These are phyloP conservation scores for Neurospora sp. DNA, from an alignment of 495 filamentous ascomycete genomes.

Conservation along the genomic window DNA sequence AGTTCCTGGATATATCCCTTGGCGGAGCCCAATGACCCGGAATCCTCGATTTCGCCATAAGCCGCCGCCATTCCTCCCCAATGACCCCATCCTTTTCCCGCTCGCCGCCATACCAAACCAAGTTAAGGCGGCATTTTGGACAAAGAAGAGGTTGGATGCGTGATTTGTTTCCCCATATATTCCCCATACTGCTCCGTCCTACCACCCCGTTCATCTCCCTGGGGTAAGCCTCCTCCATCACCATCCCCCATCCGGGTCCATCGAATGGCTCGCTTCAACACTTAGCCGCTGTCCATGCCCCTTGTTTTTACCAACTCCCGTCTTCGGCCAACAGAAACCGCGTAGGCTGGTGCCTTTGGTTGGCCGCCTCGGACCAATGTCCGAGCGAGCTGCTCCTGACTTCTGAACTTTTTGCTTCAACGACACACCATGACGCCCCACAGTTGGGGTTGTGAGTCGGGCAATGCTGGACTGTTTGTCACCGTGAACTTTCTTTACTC, in stretches of 20 bases:
- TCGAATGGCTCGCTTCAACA: conserved; percentile 1
- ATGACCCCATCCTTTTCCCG: conserved; percentile 1
- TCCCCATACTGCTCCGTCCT: conserved; percentile 28
- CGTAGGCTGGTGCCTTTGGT: neutral
- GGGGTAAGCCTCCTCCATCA: conserved; percentile 1
- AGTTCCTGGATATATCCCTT: neutral
- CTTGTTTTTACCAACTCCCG: neutral
- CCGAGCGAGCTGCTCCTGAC: conserved; percentile 19
- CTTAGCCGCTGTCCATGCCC: neutral
- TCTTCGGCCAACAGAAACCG: neutral
- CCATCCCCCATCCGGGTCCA: neutral
- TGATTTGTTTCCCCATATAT: conserved; percentile 26
- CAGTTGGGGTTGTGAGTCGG: neutral
- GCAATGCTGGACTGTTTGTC: neutral
- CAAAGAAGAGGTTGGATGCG: conserved; percentile 18
- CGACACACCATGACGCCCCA: neutral
- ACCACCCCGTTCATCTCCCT: conserved; percentile 5
- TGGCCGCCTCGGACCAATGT: conserved; percentile 25
- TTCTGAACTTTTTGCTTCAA: neutral
- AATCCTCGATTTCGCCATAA: neutral
- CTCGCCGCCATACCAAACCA: conserved; percentile 4
- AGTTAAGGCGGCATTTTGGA: neutral
- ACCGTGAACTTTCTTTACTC: neutral
- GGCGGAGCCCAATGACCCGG: neutral
- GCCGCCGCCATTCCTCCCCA: neutral